These are phyloP conservation scores for Erythrobasidium hasegawianum DNA, from an alignment of 1,284 basidiomycete genomes.

Conservation along the genomic window DNA sequence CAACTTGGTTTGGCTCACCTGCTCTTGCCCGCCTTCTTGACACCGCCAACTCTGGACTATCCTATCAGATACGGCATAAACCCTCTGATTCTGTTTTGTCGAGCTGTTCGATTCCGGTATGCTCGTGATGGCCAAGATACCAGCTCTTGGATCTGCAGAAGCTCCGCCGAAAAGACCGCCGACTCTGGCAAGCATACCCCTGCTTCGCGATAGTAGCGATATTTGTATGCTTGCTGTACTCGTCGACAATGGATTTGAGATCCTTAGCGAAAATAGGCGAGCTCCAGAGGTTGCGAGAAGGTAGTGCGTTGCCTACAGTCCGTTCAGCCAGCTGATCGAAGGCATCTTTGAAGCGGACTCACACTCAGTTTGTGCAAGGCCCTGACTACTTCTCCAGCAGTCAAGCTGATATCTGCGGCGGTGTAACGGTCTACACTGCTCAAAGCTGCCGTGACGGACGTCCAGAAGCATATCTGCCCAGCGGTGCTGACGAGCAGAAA, in stretches of 20 bases:
- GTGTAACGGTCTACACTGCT: conserved; percentile 44
- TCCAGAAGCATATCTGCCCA: conserved; percentile 52
- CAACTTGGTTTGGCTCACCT: too few species aligned
- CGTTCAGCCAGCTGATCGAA: conserved; percentile 8
- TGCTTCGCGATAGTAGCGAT: conserved; percentile 5
- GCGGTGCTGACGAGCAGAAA: conserved; percentile 49
- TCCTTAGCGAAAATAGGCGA: conserved; percentile 48
- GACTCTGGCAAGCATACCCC: conserved; percentile 20
- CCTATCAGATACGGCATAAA: conserved; percentile 41
- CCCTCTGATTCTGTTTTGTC: conserved; percentile 17
- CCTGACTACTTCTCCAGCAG: conserved; percentile 48
- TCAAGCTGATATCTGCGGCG: conserved; percentile 43
- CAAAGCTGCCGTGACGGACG: conserved; percentile 50
- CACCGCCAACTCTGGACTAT: conserved; percentile 40
- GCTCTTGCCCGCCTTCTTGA: conserved; percentile 16
- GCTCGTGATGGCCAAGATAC: conserved; percentile 38
- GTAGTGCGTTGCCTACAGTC: conserved; percentile 44
- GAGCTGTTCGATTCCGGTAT: background rate
- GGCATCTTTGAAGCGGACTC: conserved; percentile 35
- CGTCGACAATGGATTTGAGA: background rate
- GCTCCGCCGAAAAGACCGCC: conserved; percentile 21
- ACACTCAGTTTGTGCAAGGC: conserved; percentile 43
- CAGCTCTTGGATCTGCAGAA: conserved; percentile 38
- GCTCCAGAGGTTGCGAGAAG: conserved; percentile 49
- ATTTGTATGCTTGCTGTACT: background rate